Percentiles rank a stretch among this genome's conserved stretches.
Evolutionary conservation across 768 basidiomycete genomes (phyloP).

Genomic region (Russula emetica): DNA sequence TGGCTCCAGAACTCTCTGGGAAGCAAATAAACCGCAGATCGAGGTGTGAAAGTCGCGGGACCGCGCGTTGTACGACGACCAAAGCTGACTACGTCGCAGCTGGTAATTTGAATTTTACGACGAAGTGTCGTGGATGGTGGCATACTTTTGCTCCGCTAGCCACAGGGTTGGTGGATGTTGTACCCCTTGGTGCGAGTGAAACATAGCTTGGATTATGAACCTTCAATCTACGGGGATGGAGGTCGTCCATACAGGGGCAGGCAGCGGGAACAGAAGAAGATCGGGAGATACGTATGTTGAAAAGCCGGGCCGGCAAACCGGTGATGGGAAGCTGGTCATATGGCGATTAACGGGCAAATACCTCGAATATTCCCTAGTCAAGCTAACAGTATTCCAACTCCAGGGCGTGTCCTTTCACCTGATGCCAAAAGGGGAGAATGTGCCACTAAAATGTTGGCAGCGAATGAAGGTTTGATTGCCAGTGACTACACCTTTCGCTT

Average conservation of each 20-base stretch:
- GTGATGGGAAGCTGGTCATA: not conserved
- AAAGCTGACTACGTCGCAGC: not conserved
- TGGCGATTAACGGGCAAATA: slow-evolving; percentile 13
- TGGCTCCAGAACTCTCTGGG: not conserved
- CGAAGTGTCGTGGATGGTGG: not conserved
- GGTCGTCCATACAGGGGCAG: not conserved
- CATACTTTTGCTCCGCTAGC: not conserved
- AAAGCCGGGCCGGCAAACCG: slow-evolving; percentile 8
- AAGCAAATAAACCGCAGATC: not conserved
- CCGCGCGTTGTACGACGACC: not conserved
- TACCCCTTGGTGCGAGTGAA: no score
- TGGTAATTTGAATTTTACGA: not conserved
- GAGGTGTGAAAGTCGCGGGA: not conserved
- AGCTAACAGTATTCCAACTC: slow-evolving; percentile 10
- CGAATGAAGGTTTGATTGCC: slow-evolving; percentile 2
- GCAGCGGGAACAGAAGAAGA: not conserved
- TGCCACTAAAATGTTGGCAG: slow-evolving; percentile 15
- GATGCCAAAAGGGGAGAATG: slow-evolving; percentile 14
- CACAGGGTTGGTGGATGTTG: not conserved
- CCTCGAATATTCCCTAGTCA: slow-evolving; percentile 15
- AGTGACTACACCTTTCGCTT: slow-evolving; percentile 7
- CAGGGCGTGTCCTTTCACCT: not conserved
- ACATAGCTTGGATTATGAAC: not conserved
- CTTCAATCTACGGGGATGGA: not conserved
- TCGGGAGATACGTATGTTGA: not conserved